Evolutionary conservation across 441 rosid species (phyloP).

Genomic region (Hypseocharis bilobata): DNA sequence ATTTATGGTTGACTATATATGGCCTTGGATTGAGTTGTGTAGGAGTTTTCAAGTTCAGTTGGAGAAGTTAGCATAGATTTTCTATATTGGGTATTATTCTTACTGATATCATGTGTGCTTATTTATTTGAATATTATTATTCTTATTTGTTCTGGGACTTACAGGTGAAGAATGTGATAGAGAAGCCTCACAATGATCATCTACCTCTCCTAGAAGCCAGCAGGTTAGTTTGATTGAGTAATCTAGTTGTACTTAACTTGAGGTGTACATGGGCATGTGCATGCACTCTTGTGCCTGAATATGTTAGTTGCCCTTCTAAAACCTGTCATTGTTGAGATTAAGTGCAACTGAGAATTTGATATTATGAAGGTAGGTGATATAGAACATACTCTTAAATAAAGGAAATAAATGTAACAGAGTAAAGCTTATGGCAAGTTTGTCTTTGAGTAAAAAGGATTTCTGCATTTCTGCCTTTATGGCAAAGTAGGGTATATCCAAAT

Average conservation of each 20-base stretch:
- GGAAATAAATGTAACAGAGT: no score
- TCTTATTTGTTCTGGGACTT: conserved; percentile 11
- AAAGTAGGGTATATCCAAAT: no score
- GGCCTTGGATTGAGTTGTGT: background rate
- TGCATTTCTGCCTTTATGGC: no score
- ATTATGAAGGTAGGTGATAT: background rate
- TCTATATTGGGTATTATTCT: background rate
- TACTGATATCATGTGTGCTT: background rate
- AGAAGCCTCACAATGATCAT: conserved; percentile 90
- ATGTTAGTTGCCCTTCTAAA: background rate
- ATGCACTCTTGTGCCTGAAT: background rate
- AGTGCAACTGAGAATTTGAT: background rate
- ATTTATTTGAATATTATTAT: background rate
- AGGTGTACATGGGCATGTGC: background rate
- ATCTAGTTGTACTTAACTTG: background rate
- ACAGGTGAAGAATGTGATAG: conserved; percentile 88
- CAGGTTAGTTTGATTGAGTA: conserved; percentile 46
- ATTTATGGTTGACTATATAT: background rate
- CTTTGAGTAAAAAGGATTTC: no score
- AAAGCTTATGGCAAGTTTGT: no score
- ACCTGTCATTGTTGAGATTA: background rate
- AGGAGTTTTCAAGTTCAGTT: background rate
- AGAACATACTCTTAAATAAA: no score
- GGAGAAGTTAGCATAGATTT: no score
- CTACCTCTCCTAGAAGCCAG: conserved; percentile 87